phyloP scores from a whole-genome alignment of 208 protist genomes.

The Leishmania guyanensis region DNA sequence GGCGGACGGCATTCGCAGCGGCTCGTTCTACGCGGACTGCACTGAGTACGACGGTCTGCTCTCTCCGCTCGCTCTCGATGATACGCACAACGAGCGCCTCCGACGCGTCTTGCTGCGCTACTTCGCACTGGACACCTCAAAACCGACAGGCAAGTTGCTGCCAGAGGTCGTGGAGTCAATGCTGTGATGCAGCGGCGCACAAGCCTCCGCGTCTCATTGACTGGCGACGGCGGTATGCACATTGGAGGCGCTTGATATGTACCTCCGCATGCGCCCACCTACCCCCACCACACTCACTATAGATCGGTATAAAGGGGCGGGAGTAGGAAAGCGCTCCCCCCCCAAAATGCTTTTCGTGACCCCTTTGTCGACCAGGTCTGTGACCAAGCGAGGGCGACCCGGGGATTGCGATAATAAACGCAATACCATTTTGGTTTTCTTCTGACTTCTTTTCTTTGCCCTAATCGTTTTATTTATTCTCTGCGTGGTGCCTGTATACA shows the following conservation, averaged over 20 bases:
- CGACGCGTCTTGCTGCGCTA: conserved; percentile 39
- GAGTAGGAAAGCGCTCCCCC: background rate
- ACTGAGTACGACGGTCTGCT: conserved; percentile 27
- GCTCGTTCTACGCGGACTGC: conserved; percentile 53
- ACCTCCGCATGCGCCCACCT: background rate
- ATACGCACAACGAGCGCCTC: conserved; percentile 36
- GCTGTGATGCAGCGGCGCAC: background rate
- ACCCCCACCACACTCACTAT: background rate
- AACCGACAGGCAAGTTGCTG: background rate
- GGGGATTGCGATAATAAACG: background rate
- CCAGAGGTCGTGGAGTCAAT: conserved; percentile 5
- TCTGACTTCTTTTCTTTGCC: background rate
- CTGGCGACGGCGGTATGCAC: background rate
- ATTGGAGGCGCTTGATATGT: background rate
- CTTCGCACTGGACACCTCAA: conserved; percentile 32
- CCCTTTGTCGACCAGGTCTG: background rate
- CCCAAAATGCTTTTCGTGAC: background rate
- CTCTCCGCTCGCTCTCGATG: conserved; percentile 39
- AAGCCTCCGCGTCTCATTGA: background rate
- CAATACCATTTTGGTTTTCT: background rate
- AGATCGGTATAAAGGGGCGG: background rate
- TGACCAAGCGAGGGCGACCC: background rate
- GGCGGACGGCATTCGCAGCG: conserved; percentile 29
- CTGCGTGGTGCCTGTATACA: background rate
- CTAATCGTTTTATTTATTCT: background rate